A percentile compares a stretch with the other conserved stretches of the same genome.
These are phyloP conservation scores for Solanum bulbocastanum DNA, from an alignment of 257 asterid genomes.

Conservation along the genomic window DNA sequence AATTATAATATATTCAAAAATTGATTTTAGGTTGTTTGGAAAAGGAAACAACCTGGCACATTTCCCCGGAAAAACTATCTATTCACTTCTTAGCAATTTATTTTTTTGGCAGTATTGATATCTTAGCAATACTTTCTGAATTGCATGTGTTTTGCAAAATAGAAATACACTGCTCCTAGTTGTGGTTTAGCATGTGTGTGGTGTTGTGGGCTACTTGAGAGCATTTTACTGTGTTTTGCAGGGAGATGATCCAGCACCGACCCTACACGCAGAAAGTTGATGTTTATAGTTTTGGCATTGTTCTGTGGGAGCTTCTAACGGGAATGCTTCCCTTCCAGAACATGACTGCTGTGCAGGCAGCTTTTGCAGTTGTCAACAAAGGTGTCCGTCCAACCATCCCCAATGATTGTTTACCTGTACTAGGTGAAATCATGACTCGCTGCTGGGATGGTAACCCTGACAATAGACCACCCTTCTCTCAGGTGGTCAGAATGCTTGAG, in stretches of 20 bases:
- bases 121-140: background rate
- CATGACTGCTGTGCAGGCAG: constrained; percentile 98
- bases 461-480: constrained; percentile 73
- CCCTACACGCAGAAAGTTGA: constrained; percentile 93
- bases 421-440: constrained; percentile 76
- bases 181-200: background rate
- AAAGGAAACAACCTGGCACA: background rate
- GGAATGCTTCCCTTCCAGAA: constrained; percentile 97
- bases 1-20: background rate
- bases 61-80: background rate
- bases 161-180: background rate
- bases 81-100: background rate
- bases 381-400: constrained; percentile 85
- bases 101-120: background rate
- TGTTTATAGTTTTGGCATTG: constrained; percentile 93
- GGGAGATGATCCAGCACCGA: constrained; percentile 99
- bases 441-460: constrained; percentile 95
- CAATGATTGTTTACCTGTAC: constrained; percentile 63
- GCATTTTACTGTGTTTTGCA: constrained; percentile 27
- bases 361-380: constrained; percentile 96
- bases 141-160: background rate
- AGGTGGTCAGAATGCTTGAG: constrained; percentile 85
- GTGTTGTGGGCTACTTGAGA: background rate
- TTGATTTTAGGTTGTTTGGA: background rate
- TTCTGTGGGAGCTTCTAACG: constrained; percentile 91